Percentiles rank a stretch among this genome's conserved stretches.
These are phyloP conservation scores for Neurospora sublineolata DNA, from an alignment of 495 filamentous ascomycete genomes.

Conservation along the genomic window DNA sequence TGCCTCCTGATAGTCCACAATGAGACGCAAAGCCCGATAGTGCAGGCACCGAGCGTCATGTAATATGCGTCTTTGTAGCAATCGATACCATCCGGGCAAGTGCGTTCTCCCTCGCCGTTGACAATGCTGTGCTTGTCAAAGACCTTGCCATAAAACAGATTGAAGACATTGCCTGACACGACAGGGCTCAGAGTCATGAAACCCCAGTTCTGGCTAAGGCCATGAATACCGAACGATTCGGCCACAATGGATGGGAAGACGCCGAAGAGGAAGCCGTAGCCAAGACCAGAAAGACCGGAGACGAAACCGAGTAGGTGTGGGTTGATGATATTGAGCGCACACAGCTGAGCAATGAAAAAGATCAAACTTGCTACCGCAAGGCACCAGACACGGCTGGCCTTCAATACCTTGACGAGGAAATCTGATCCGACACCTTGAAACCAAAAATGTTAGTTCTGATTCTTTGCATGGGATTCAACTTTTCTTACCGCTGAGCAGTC, in stretches of 20 bases:
- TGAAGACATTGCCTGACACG: constrained; percentile 81
- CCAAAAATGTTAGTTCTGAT: background rate
- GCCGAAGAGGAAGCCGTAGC: constrained; percentile 90
- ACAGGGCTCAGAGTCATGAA: constrained; percentile 83
- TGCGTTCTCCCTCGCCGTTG: constrained; percentile 52
- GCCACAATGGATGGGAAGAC: constrained; percentile 87
- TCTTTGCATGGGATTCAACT: background rate
- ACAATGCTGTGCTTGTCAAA: constrained; percentile 70
- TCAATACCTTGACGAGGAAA: constrained; percentile 66
- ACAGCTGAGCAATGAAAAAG: constrained; percentile 73
- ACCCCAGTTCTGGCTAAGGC: constrained; percentile 89
- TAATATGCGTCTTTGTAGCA: constrained; percentile 79
- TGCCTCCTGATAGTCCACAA: constrained; percentile 71
- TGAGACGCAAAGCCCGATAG: constrained; percentile 56
- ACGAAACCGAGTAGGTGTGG: constrained; percentile 68
- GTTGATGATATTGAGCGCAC: constrained; percentile 65
- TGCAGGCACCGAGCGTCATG: constrained; percentile 65
- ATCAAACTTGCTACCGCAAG: constrained; percentile 62
- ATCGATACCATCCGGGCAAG: constrained; percentile 65
- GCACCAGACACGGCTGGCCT: constrained; percentile 81
- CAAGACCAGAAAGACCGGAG: constrained; percentile 74
- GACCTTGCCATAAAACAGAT: constrained; percentile 71
- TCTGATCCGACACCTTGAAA: constrained; percentile 76
- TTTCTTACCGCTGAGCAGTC: constrained; percentile 57
- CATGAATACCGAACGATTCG: constrained; percentile 80